phyloP scores from a whole-genome alignment of 2,329 filamentous ascomycete genomes.

The Paecilomyces variotii region DNA sequence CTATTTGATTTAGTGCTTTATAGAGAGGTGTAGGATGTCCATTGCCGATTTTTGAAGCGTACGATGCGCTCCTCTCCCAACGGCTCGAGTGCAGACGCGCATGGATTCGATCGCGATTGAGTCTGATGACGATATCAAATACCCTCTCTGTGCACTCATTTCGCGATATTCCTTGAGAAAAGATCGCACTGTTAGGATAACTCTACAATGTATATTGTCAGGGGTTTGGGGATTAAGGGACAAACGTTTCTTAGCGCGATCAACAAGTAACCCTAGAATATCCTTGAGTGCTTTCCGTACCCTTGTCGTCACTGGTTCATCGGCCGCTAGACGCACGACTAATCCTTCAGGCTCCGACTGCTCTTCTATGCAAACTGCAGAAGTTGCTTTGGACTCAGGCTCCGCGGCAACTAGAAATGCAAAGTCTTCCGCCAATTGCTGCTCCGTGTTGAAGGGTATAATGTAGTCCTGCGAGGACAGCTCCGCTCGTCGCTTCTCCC shows the following conservation, averaged over 20 bases:
- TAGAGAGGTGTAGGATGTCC: background rate
- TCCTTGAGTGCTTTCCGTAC: constrained; percentile 2
- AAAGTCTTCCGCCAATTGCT: constrained; percentile 20
- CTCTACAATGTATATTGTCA: background rate
- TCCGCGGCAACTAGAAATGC: constrained; percentile 21
- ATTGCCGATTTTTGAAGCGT: background rate
- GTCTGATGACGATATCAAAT: constrained; percentile 3
- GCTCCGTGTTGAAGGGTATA: constrained; percentile 17
- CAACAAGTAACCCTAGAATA: constrained; percentile 3
- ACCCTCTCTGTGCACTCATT: constrained; percentile 1
- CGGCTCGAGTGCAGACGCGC: constrained; percentile 6
- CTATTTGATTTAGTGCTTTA: background rate
- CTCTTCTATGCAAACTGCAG: constrained; percentile 23
- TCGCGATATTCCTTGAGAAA: constrained; percentile 1
- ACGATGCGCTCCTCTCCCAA: constrained; percentile 3
- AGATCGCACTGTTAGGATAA: background rate
- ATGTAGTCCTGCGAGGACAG: background rate
- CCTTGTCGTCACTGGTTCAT: background rate
- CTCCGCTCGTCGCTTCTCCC: background rate
- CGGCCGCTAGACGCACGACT: constrained; percentile 13
- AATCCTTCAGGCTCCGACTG: constrained; percentile 2
- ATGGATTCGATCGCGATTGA: constrained; percentile 8
- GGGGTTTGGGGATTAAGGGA: background rate
- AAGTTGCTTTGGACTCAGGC: constrained; percentile 17
- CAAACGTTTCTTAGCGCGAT: constrained; percentile 5